phyloP scores from a whole-genome alignment of 208 protist genomes.

The Crithidia acanthocephali region DNA sequence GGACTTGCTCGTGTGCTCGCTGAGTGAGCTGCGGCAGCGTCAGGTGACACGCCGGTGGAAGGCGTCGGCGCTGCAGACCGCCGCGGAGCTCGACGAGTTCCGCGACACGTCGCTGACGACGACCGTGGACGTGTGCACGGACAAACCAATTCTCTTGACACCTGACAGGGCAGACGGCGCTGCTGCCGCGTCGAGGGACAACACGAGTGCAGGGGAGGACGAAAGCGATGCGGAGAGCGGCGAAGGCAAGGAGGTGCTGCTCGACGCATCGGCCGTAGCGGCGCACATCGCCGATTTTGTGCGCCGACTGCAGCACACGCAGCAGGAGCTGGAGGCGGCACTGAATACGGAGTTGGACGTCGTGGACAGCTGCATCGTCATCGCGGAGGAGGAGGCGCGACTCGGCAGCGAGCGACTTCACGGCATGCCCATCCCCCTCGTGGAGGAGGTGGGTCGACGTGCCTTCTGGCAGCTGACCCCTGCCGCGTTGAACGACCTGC shows the following conservation, averaged over 20 bases:
- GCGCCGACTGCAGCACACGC: constrained; percentile 11
- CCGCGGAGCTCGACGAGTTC: constrained; percentile 21
- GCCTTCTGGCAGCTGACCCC: constrained; percentile 57
- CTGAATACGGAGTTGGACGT: constrained; percentile 6
- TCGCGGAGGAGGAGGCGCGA: constrained; percentile 29
- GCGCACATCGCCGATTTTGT: constrained; percentile 10
- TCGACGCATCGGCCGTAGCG: constrained; percentile 18
- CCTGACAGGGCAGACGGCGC: neutral
- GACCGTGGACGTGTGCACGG: constrained; percentile 8
- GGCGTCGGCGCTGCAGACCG: constrained; percentile 2
- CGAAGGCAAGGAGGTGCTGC: constrained; percentile 1
- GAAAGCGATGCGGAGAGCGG: neutral
- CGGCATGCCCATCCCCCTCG: constrained; percentile 51
- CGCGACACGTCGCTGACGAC: constrained; percentile 13
- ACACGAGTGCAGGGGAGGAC: neutral
- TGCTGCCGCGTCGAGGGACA: neutral
- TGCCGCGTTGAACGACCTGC: constrained; percentile 59
- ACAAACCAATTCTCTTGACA: neutral
- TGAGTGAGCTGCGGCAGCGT: constrained; percentile 55
- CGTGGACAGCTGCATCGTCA: constrained; percentile 9
- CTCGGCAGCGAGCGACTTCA: constrained; percentile 48
- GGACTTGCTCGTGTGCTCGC: constrained; percentile 66
- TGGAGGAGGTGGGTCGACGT: constrained; percentile 37
- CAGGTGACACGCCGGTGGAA: constrained; percentile 27
- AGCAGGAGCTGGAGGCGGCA: constrained; percentile 17